These are phyloP conservation scores for Ocimum tenuiflorum DNA, from an alignment of 257 asterid genomes.

Conservation along the genomic window DNA sequence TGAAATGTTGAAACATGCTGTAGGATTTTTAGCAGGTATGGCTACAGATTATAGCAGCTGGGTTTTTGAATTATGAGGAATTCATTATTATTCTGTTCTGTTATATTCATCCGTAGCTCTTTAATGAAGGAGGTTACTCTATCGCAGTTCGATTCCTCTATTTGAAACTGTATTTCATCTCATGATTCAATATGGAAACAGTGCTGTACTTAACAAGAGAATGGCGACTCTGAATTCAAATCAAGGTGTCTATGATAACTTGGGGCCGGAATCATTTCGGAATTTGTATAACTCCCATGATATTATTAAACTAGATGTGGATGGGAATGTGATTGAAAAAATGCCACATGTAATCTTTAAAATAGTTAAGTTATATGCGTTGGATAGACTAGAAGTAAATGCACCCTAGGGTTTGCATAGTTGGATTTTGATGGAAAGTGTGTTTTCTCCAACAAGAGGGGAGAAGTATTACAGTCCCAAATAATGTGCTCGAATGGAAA, in stretches of 20 bases:
- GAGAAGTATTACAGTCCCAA: neutral
- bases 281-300: neutral
- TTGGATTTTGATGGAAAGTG: neutral
- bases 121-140: too few relatives aligned
- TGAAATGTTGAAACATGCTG: neutral
- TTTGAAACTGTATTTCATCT: too few relatives aligned
- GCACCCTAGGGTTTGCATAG: neutral
- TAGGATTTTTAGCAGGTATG: neutral
- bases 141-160: too few relatives aligned
- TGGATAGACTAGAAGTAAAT: too few relatives aligned
- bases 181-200: too few relatives aligned
- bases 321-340: neutral
- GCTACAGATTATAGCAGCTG: neutral
- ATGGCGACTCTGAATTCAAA: neutral
- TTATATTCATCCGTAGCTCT: too few relatives aligned
- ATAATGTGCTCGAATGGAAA: too few relatives aligned
- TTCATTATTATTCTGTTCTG: too few relatives aligned
- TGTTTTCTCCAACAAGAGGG: neutral
- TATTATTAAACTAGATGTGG: neutral
- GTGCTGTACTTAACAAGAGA: too few relatives aligned
- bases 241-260: neutral
- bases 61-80: neutral
- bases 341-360: neutral
- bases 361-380: too few relatives aligned
- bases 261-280: too few relatives aligned